Evolutionary conservation across 169 alveolate genomes (phyloP).

Genomic region (Toxoplasma gondii): DNA sequence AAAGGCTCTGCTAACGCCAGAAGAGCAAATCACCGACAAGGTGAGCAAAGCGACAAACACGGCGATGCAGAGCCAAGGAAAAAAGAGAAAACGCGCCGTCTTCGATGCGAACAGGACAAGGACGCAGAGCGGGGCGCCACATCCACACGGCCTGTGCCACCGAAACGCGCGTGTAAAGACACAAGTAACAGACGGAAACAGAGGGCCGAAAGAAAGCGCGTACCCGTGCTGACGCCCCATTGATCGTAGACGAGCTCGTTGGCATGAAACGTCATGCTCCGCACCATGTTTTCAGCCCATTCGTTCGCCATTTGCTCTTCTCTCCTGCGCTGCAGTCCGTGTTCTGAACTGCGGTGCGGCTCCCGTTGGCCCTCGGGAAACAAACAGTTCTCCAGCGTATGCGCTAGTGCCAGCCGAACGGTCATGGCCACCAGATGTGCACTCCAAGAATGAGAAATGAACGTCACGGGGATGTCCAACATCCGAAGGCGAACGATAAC

Average conservation of each 20-base stretch:
- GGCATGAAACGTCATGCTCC: neutral
- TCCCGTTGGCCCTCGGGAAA: neutral
- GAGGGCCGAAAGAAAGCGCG: neutral
- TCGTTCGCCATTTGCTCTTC: neutral
- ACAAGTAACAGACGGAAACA: neutral
- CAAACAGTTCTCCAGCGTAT: neutral
- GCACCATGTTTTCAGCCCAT: neutral
- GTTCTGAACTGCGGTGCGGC: neutral
- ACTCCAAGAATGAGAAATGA: constrained; percentile 23
- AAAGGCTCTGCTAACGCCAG: too few species aligned
- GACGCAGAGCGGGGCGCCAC: neutral
- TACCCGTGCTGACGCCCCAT: neutral
- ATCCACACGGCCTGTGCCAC: neutral
- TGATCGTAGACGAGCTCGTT: constrained; percentile 1
- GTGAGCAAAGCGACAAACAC: neutral
- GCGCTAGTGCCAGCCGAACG: neutral
- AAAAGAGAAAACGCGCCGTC: too few species aligned
- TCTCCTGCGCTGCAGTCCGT: neutral
- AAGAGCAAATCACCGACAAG: too few species aligned
- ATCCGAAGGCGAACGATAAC: neutral
- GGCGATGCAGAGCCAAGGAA: too few species aligned
- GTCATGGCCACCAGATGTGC: neutral
- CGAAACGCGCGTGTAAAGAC: neutral
- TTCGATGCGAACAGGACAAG: too few species aligned
- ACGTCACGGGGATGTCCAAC: neutral